A percentile compares a stretch with the other conserved stretches of the same genome.
These are phyloP conservation scores for Populus hybrid DNA, from an alignment of 441 rosid genomes.

Conservation along the genomic window DNA sequence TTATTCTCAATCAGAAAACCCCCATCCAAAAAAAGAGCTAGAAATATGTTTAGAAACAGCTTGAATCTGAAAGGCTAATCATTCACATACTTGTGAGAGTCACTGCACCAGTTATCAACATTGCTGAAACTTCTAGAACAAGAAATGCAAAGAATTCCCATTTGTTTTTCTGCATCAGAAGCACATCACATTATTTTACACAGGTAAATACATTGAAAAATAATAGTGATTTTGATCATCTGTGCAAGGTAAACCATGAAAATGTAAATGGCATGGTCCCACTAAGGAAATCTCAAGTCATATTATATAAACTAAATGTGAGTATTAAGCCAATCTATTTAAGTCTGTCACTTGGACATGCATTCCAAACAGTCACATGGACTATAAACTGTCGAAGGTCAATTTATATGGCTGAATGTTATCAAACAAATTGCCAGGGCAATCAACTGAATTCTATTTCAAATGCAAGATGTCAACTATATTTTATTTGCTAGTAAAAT, in stretches of 20 bases:
- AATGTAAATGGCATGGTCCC: neutral
- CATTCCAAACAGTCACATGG: constrained; percentile 1
- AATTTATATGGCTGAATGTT: neutral
- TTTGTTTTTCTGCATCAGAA: constrained; percentile 81
- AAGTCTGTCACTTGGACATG: neutral
- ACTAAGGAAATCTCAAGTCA: neutral
- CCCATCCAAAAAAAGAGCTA: neutral
- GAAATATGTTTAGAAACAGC: constrained; percentile 9
- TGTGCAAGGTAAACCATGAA: neutral
- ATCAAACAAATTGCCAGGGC: neutral
- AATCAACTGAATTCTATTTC: neutral
- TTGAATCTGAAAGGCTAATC: constrained; percentile 15
- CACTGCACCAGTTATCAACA: constrained; percentile 82
- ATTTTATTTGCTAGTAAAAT: neutral
- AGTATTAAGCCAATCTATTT: neutral
- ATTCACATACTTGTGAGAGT: constrained; percentile 71
- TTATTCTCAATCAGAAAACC: neutral
- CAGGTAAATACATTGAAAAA: neutral
- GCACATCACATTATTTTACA: neutral
- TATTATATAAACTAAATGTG: neutral
- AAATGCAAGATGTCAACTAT: neutral
- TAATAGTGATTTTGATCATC: neutral
- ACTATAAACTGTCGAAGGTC: neutral
- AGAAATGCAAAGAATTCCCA: constrained; percentile 91
- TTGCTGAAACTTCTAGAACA: constrained; percentile 79